Conservation (phyloP, 2,329 filamentous ascomycete genomes). For the Botryotinia calthae region DNA sequence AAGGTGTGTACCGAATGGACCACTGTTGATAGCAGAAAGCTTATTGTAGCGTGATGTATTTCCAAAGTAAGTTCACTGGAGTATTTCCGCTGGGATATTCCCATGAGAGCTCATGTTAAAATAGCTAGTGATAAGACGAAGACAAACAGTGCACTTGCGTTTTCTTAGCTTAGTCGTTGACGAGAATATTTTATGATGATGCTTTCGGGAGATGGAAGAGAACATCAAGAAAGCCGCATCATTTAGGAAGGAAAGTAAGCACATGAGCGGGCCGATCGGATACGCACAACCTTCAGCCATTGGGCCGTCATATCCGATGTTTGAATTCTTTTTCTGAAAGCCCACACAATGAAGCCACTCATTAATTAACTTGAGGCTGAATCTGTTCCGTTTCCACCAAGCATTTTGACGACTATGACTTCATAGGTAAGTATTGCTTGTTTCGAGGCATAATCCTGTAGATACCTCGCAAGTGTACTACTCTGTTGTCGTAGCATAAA, state of each 20-base stretch:
- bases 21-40: neutral
- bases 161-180: neutral
- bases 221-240: neutral
- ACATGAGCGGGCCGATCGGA: constrained; percentile 1
- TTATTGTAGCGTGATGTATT: neutral
- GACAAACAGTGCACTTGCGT: neutral
- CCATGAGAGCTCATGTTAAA: neutral
- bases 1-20: neutral
- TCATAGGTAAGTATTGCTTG: neutral
- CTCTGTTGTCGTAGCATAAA: neutral
- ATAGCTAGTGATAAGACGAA: neutral
- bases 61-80: neutral
- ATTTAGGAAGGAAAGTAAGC: neutral
- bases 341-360: neutral
- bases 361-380: neutral
- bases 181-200: neutral
- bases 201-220: neutral
- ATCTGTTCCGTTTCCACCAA: neutral
- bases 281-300: neutral
- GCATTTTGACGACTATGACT: neutral
- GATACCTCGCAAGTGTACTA: neutral
- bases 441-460: neutral
- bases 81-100: neutral
- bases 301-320: neutral
- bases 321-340: neutral